These are phyloP conservation scores for Schizochytrium sp. DNA, from an alignment of 108 stramenopile genomes.

Conservation along the genomic window DNA sequence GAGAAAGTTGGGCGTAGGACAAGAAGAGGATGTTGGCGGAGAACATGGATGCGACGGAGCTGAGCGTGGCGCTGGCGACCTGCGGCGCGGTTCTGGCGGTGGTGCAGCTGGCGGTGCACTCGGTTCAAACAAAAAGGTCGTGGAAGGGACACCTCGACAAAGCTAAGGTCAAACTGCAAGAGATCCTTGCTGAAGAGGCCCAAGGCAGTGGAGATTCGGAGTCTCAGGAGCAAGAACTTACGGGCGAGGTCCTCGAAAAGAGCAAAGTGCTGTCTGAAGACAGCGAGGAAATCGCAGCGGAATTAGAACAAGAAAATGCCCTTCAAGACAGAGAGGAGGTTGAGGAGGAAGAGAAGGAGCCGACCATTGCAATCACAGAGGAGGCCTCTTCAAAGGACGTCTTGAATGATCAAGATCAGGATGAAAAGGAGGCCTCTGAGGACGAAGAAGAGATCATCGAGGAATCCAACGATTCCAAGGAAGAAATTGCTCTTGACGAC, in stretches of 20 bases:
- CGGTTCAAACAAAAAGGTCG: not conserved
- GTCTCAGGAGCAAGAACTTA: not conserved
- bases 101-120: conserved; percentile 12
- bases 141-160: not conserved
- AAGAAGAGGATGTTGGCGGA: not conserved
- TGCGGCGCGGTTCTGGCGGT: not conserved
- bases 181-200: not conserved
- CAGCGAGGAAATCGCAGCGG: not conserved
- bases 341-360: not conserved
- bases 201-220: not conserved
- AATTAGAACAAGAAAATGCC: not conserved
- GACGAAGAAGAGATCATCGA: too few relatives aligned
- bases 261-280: not conserved
- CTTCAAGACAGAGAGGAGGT: not conserved
- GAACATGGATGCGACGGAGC: not conserved
- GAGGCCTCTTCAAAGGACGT: too few relatives aligned
- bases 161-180: not conserved
- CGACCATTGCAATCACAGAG: too few relatives aligned
- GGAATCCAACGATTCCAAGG: too few relatives aligned
- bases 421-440: too few relatives aligned
- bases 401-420: too few relatives aligned
- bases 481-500: too few relatives aligned
- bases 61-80: not conserved
- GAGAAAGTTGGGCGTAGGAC: not conserved
- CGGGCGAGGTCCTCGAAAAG: not conserved